Conservation (phyloP, 2,329 filamentous ascomycete genomes). For the Trichoderma sp. region DNA sequence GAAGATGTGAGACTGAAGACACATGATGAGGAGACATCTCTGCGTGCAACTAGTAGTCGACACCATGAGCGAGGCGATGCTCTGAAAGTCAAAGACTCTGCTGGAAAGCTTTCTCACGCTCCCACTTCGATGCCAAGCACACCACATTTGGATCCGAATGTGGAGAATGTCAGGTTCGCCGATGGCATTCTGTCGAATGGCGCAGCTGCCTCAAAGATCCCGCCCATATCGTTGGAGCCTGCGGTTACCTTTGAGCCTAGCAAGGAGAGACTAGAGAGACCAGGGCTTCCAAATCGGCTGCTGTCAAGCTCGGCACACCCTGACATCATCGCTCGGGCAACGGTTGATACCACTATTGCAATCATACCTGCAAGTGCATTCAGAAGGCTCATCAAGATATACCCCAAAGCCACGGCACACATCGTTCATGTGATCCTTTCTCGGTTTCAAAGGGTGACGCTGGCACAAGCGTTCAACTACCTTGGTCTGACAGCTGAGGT, state of each 20-base stretch:
- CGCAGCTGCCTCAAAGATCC: constrained; percentile 52
- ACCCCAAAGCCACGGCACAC: constrained; percentile 93
- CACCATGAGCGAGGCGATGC: constrained; percentile 31
- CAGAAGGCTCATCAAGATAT: constrained; percentile 84
- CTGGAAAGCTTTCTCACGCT: constrained; percentile 17
- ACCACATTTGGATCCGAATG: constrained; percentile 36
- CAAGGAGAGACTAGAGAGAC: constrained; percentile 38
- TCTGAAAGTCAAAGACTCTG: constrained; percentile 25
- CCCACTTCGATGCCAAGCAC: constrained; percentile 37
- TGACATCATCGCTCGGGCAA: constrained; percentile 93
- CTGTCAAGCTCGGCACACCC: constrained; percentile 80
- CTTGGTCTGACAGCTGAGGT: constrained; percentile 90
- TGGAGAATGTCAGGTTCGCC: constrained; percentile 22
- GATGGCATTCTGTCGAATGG: constrained; percentile 19
- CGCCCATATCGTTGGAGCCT: constrained; percentile 69
- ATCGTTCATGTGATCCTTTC: constrained; percentile 98
- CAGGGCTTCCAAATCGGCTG: constrained; percentile 41
- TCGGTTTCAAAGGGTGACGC: constrained; percentile 86
- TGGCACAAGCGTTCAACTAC: constrained; percentile 92
- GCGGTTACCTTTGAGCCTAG: constrained; percentile 30
- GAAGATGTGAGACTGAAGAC: constrained; percentile 83
- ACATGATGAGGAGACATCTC: constrained; percentile 54
- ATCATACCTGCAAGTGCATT: constrained; percentile 98
- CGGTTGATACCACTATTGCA: constrained; percentile 94
- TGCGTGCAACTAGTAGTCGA: constrained; percentile 27